Evolutionary conservation across 208 protist species (phyloP).

Genomic region (Balamuthia mandrillaris): DNA sequence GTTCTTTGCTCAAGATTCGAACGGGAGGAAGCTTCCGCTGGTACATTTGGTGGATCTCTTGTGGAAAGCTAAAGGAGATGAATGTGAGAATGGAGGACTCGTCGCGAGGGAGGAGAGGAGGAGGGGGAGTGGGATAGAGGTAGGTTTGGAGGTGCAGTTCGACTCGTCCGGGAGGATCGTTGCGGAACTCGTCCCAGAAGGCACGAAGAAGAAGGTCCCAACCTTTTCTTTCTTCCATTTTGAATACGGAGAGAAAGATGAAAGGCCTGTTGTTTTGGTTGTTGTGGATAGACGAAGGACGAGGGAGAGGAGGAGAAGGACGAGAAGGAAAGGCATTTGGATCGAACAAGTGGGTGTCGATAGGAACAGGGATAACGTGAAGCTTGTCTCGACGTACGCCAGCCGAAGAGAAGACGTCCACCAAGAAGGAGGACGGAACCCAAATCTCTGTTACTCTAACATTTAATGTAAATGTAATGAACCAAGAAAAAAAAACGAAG

Average conservation of each 20-base stretch:
- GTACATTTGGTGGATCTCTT: neutral
- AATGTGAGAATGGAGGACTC: too few relatives aligned
- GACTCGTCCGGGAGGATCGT: neutral
- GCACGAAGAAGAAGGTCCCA: constrained; percentile 47
- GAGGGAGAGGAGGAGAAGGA: neutral
- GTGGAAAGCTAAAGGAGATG: neutral
- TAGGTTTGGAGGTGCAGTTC: constrained; percentile 30
- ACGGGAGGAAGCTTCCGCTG: neutral
- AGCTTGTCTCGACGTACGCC: constrained; percentile 37
- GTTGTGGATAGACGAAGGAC: neutral
- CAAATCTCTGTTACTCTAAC: constrained; percentile 36
- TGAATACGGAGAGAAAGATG: constrained; percentile 60
- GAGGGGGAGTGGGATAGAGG: neutral
- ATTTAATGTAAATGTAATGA: too few relatives aligned
- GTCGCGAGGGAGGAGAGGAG: neutral
- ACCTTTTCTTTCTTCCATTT: constrained; percentile 56
- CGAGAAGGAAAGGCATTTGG: neutral
- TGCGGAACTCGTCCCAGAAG: constrained; percentile 32
- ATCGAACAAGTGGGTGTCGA: constrained; percentile 40
- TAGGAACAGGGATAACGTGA: constrained; percentile 27
- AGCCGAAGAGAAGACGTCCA: neutral
- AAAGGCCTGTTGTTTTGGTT: constrained; percentile 13
- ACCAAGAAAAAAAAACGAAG: neutral
- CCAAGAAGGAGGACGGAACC: constrained; percentile 46
- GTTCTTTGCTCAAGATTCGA: neutral